Conservation (phyloP, 2,329 filamentous ascomycete genomes). For the Pseudocercospora ulei region DNA sequence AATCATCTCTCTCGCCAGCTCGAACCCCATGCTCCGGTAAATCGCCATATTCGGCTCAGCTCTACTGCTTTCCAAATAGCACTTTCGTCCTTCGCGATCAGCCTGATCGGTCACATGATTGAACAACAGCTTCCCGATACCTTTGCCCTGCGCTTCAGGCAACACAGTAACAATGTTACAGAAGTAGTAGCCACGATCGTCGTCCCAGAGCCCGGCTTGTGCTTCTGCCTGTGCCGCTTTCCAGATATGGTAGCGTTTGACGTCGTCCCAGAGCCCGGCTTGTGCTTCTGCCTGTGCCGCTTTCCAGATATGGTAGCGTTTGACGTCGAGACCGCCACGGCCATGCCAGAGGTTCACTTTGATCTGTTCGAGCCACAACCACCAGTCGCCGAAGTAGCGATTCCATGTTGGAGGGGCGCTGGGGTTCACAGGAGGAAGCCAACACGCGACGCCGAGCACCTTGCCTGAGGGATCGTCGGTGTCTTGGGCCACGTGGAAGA, state of each 20-base stretch:
- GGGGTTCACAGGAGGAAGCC: conserved; percentile 49
- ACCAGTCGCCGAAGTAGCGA: conserved; percentile 50
- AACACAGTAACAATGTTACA: conserved; percentile 65
- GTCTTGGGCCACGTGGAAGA: conserved; percentile 62
- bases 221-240: conserved; percentile 55
- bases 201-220: conserved; percentile 55
- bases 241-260: conserved; percentile 65
- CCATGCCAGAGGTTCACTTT: conserved; percentile 57
- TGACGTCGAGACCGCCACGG: conserved; percentile 55
- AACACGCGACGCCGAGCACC: conserved; percentile 62
- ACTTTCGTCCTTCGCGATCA: conserved; percentile 54
- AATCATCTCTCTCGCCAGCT: conserved; percentile 54
- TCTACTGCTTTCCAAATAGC: conserved; percentile 62
- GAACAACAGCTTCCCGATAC: conserved; percentile 57
- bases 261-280: conserved; percentile 53
- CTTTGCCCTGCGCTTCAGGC: conserved; percentile 55
- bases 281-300: conserved; percentile 54
- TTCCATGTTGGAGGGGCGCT: conserved; percentile 49
- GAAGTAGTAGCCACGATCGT: conserved; percentile 61
- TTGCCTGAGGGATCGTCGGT: conserved; percentile 35
- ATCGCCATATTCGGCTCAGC: conserved; percentile 60
- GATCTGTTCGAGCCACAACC: conserved; percentile 56
- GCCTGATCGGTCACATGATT: conserved; percentile 53
- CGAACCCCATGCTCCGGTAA: conserved; percentile 61
- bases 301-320: conserved; percentile 63